Base-by-base conservation (phyloP, 2,329 filamentous ascomycete species). In the Botrytis hyacinthi region DNA sequence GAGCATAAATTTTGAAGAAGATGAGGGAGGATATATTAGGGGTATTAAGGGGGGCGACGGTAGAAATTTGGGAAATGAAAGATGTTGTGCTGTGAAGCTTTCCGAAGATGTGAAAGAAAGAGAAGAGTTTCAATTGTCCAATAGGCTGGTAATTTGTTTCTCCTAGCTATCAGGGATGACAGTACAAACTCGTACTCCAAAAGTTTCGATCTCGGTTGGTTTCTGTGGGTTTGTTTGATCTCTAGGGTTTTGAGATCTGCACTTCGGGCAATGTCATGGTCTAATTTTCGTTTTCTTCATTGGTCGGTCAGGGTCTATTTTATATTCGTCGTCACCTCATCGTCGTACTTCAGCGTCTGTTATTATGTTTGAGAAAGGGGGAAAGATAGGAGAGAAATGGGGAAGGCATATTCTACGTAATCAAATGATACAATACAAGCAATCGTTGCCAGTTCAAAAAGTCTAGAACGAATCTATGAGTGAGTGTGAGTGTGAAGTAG, bases 1-100 rank as follows among this genome's bases (percentile, higher is more conserved):
- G 76, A 75, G 78, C 76, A 78, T 77, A 74, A 74, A 73, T 71
- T 72, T 70, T 71, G 71, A 72, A 74, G 74, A 74, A 60, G 62
- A 72, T 61, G 42, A 74, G 73, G 71, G 71, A 66, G 65, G 73
- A 73, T 63, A 74, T 73, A 68, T 68, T 57, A 57, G 48, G 66
- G 66, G n/a, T 42, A 57, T 18, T 26, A 68, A 72, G 73, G 73
- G 63, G 61, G 72, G 72, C 73, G 72, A 69, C 70, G 44, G 62
- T 70, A 61, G 73, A 74, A 68, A 76, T 70, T 69, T 74, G 70
- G 72, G 73, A 68, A 76, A 69, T 73, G n/a, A 73, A 72, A 78
- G 75, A 78, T 78, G 72, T 78, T 78, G 54, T 75, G 75, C 77
- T 79, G 76, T 77, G 77, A 78, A 76, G 75, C 75, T 77, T 75